Evolutionary conservation across 169 alveolate genomes (phyloP), one percentile per base, ranked within the genome.

Genomic region (Theileria sp.): DNA sequence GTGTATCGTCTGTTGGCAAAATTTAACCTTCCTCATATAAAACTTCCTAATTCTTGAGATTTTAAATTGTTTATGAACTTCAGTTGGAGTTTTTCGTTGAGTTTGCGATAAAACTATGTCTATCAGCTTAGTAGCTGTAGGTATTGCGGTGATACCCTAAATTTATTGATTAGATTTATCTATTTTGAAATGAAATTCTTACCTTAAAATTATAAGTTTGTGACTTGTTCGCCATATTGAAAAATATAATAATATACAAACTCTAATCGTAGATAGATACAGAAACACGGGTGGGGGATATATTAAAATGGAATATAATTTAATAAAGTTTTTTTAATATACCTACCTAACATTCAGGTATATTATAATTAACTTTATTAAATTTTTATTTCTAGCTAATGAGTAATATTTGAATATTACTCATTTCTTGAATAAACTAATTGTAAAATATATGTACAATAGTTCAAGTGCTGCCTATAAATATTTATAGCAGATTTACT

Each of bases 11-110:
- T 96, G 97, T 88, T 97, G 98, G 73, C 99, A 96, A 85, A 94
- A 97, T 88, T 98, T 96, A 51, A 98, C 99, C 92, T 98, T 98
- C 70, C 99, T 95, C 99, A 98, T 97, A 83, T 98, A 98, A 92
- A 98, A 98, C 87, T 95, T 97, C 65, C 99, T 87, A 56, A 98
- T 98, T 30, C 99, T 92, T n/a, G 98, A 92, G 44, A 98, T 97
- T 91, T 98, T 97, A 93, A 95, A 97, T 36, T 97, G 98, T 49
- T 98, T 98, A 87, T 97, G 99, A 12, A 98, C 97, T 61, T 95
- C 99, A 13, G 99, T 98, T 5, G 99, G 99, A 0, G 99, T 98
- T 94, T 97, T 98, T 36, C 99, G 93, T 88, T 98, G 98, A 26
- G 99, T 98, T 88, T 95, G 96, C 50, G 99, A 95, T 15, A 98